phyloP scores from a whole-genome alignment of 73 alveolate species.

The Paramecium tetraurelia region DNA sequence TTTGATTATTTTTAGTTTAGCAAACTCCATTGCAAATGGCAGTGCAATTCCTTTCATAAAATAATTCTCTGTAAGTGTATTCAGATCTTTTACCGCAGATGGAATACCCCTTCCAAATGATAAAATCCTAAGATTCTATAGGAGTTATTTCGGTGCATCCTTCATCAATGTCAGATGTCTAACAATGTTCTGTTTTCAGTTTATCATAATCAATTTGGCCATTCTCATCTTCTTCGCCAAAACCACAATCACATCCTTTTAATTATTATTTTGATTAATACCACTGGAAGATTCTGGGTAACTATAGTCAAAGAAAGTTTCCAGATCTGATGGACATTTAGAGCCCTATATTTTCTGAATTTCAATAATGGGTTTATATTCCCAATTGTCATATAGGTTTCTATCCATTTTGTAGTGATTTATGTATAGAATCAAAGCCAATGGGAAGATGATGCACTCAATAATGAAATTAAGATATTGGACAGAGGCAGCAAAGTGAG shows the following conservation, averaged over 20 bases:
- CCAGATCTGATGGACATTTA: neutral
- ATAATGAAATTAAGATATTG: neutral
- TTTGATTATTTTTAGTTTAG: neutral
- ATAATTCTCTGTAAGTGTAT: neutral
- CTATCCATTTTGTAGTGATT: neutral
- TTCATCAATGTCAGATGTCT: neutral
- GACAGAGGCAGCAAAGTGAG: conserved; percentile 19
- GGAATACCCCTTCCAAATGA: neutral
- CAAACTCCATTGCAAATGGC: neutral
- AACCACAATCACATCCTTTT: conserved; percentile 24
- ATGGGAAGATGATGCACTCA: neutral
- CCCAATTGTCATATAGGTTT: conserved; percentile 6
- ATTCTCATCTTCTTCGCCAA: neutral
- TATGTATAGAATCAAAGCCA: neutral
- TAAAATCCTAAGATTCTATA: neutral
- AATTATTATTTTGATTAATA: neutral
- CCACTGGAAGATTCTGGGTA: neutral
- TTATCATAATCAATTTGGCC: neutral
- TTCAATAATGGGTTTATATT: neutral
- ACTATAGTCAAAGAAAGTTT: neutral
- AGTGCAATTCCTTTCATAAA: neutral
- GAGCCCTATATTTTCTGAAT: neutral
- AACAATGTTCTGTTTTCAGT: neutral
- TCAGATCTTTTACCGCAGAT: conserved; percentile 9
- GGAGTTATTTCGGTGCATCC: neutral